Conservation (phyloP, 2,329 filamentous ascomycete genomes). For the Magnaporthiopsis incrustans region DNA sequence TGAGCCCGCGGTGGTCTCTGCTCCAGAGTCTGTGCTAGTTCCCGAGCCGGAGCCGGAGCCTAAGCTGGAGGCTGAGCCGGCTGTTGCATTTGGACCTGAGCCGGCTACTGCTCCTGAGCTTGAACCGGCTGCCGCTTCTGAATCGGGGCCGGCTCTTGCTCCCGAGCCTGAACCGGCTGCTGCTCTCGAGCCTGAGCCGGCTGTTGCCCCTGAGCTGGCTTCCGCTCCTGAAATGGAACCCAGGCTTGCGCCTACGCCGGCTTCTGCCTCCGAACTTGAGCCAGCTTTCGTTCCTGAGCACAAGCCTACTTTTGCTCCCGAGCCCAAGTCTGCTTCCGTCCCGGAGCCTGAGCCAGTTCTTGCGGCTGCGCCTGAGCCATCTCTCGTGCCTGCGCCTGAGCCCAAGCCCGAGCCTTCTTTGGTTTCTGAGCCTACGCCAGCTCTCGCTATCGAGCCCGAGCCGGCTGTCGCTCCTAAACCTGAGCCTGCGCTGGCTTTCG, state of each 20-base stretch:
- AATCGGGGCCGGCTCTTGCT: neutral
- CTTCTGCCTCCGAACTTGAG: neutral
- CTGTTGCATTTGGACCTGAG: neutral
- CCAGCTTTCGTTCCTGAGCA: too few relatives aligned
- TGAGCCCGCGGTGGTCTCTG: neutral
- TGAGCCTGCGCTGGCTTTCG: neutral
- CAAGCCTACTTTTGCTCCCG: neutral
- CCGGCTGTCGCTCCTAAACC: neutral
- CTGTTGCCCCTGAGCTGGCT: neutral
- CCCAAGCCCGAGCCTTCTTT: neutral
- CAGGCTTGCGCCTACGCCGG: neutral
- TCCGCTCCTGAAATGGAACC: neutral
- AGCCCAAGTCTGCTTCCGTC: neutral
- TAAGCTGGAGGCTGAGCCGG: neutral
- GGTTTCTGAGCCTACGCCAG: neutral
- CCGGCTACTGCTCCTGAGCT: neutral
- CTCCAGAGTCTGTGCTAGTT: too few relatives aligned
- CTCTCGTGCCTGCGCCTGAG: neutral
- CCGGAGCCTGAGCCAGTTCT: neutral
- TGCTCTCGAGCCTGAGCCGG: neutral
- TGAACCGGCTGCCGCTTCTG: neutral
- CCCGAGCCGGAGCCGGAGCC: too few relatives aligned
- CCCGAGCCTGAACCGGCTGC: too few relatives aligned
- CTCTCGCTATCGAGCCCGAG: neutral
- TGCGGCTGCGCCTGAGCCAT: neutral